A percentile compares a stretch with the other conserved stretches of the same genome.
These are phyloP conservation scores for Blumeria hordei DNA, from an alignment of 2,329 filamentous ascomycete genomes.

Conservation along the genomic window DNA sequence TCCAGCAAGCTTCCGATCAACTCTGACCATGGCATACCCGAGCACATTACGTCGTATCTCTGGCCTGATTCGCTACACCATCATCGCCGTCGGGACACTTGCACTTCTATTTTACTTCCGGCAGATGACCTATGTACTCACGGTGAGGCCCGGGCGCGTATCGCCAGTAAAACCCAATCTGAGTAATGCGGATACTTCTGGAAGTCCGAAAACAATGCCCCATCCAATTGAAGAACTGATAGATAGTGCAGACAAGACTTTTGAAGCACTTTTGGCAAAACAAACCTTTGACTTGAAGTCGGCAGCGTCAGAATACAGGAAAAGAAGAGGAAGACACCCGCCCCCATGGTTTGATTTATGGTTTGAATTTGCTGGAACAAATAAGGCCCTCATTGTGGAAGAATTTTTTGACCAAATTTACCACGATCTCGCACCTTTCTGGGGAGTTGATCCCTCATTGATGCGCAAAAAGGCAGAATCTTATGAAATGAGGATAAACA, in stretches of 20 bases:
- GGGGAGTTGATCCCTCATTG: constrained; percentile 20
- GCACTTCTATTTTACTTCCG: constrained; percentile 5
- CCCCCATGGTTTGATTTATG: constrained; percentile 38
- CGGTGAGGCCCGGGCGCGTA: constrained; percentile 2
- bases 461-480: constrained; percentile 25
- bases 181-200: not conserved
- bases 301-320: constrained; percentile 27
- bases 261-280: constrained; percentile 18
- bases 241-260: constrained; percentile 17
- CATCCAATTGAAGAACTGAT: constrained; percentile 25
- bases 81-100: constrained; percentile 3
- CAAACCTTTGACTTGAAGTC: constrained; percentile 20
- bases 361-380: constrained; percentile 27
- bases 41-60: constrained; percentile 11
- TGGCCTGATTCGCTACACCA: constrained; percentile 7
- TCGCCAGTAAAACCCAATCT: constrained; percentile 1
- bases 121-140: not conserved
- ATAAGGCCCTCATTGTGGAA: constrained; percentile 30
- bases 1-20: constrained; percentile 3
- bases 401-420: constrained; percentile 34
- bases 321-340: constrained; percentile 31
- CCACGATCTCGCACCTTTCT: constrained; percentile 25
- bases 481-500: constrained; percentile 36
- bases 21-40: constrained; percentile 11
- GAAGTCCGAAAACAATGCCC: constrained; percentile 1